A percentile compares a stretch with the other conserved stretches of the same genome.
These are phyloP conservation scores for Conticribra weissflogii DNA, from an alignment of 108 stramenopile genomes.

Conservation along the genomic window DNA sequence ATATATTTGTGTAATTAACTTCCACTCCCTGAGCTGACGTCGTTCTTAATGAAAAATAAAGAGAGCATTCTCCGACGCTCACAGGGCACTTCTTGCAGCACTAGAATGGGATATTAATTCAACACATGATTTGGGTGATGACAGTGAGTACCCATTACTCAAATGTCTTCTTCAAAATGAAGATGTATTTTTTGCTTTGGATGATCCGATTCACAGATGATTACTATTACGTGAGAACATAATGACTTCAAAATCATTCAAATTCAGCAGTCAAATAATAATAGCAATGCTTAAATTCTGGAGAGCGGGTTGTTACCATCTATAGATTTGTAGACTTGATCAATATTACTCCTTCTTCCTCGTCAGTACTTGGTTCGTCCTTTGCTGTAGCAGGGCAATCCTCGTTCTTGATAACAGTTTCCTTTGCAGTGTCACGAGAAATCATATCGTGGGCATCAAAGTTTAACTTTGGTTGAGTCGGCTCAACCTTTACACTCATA, in stretches of 20 bases:
- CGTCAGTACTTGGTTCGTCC: too few relatives aligned
- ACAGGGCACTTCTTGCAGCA: slow-evolving; percentile 78
- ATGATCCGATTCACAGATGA: slow-evolving; percentile 29
- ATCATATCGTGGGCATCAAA: not conserved
- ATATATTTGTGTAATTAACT: not conserved
- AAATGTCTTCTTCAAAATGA: slow-evolving; percentile 84
- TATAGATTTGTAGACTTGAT: too few relatives aligned
- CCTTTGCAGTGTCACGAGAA: too few relatives aligned
- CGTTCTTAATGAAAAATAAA: slow-evolving; percentile 5
- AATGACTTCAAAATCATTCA: too few relatives aligned
- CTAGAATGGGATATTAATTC: slow-evolving; percentile 85
- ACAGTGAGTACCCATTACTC: slow-evolving; percentile 71
- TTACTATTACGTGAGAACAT: too few relatives aligned
- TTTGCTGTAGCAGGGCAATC: too few relatives aligned
- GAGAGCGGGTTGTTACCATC: too few relatives aligned
- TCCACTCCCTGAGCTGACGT: not conserved
- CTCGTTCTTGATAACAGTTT: too few relatives aligned
- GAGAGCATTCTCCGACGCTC: slow-evolving; percentile 87
- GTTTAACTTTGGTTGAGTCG: not conserved
- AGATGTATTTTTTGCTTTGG: slow-evolving; percentile 71
- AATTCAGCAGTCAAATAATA: too few relatives aligned
- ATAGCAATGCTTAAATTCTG: too few relatives aligned
- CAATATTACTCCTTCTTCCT: too few relatives aligned
- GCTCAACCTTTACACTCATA: not conserved
- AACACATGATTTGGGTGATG: slow-evolving; percentile 53